Base-by-base conservation (phyloP, 148 eudicot genomes). In the Persicaria tinctoria region DNA sequence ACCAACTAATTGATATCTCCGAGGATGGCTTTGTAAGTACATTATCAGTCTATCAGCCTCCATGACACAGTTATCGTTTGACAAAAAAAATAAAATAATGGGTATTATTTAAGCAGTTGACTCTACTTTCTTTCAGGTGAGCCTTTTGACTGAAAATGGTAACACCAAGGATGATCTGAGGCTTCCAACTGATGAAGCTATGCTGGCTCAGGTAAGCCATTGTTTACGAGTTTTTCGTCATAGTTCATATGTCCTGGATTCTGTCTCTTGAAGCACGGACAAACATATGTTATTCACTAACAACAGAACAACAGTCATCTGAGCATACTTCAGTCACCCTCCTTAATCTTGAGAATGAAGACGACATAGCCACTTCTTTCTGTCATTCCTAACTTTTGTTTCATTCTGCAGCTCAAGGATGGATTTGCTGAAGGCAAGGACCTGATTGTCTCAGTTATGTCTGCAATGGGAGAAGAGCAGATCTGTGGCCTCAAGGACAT, bases 131-230 rank as follows among this genome's bases (percentile, higher is more conserved):
- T 76, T 69, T 73, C 73, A 85, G 88, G 88, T 83, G 77, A 85
- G 88, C 60, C 84, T 85, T 80, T 38, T 85, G 54, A 85, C 88
- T 73, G 88, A 85, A 51, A 83, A 14, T 77, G 86, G 86, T n/a
- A 63, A 44, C 76, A 85, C 88, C 70, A 85, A 85, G 76, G 88
- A 85, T 85, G 88, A 85, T 49, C 47, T 85, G 72, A 85, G 76
- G 84, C 82, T 85, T 78, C 87, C 87, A 54, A 74, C 84, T 20
- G 83, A 85, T 78, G 88, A 85, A 0, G 10, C 50, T n/a, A 69
- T 85, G 16, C 81, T 74, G 13, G 56, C 41, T 27, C 82, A 77
- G 84, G 88, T 85, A 73, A 16, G 32, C 7, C 7, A 16, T 14
- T 18, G 17, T 50, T 18, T 66, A 20, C 6, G 13, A 23, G 54